Conservation (phyloP, 768 basidiomycete species). For the Leccinellum rugosiceps region DNA sequence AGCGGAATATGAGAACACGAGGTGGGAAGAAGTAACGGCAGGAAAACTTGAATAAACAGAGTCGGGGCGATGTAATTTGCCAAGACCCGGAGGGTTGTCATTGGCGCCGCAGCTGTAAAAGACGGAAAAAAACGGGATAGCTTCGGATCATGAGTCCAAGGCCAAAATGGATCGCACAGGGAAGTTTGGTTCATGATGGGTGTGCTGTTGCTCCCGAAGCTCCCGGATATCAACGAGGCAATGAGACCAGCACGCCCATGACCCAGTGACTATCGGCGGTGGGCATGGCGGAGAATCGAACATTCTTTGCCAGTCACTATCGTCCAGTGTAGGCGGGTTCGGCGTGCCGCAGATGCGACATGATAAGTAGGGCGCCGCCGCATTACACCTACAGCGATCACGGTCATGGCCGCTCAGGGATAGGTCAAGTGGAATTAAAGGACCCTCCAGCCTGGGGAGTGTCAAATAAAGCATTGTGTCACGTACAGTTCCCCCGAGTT, state of each 20-base stretch:
- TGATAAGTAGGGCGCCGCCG: neutral
- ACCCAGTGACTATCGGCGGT: neutral
- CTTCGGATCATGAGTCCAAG: conserved; percentile 22
- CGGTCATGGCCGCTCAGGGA: neutral
- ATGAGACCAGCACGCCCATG: neutral
- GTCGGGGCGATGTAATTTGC: neutral
- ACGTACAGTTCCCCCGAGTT: conserved; percentile 12
- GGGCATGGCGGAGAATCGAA: conserved; percentile 11
- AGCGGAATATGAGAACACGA: neutral
- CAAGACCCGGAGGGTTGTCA: neutral
- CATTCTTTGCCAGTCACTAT: neutral
- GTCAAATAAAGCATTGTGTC: conserved; percentile 6
- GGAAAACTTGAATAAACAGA: neutral
- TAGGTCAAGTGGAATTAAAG: neutral
- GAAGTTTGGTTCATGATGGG: conserved; percentile 7
- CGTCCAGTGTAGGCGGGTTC: neutral
- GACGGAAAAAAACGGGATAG: conserved; percentile 13
- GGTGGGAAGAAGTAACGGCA: neutral
- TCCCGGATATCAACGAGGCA: conserved; percentile 11
- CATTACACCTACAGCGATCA: conserved; percentile 6
- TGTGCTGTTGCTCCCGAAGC: conserved; percentile 13
- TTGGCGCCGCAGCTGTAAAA: neutral
- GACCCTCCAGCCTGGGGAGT: neutral
- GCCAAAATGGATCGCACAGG: neutral
- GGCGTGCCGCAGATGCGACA: neutral